phyloP scores from a whole-genome alignment of 2,329 filamentous ascomycete species.

The Sphaerulina vaccinii region DNA sequence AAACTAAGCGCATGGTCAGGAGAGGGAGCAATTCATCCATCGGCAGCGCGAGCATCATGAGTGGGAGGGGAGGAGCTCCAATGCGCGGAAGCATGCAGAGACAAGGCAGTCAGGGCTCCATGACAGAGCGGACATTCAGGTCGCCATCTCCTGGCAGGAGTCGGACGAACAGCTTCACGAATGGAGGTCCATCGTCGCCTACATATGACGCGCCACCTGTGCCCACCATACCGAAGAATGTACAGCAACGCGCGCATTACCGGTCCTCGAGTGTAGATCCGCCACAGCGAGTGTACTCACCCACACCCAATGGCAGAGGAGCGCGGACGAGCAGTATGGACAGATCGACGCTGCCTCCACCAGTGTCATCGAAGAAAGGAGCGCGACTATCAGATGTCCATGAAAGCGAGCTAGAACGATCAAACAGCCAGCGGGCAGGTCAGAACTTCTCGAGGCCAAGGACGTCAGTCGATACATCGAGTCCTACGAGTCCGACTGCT shows the following conservation, averaged over 20 bases:
- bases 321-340: slow-evolving; percentile 36
- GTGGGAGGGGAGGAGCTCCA: slow-evolving; percentile 30
- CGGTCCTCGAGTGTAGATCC: slow-evolving; percentile 53
- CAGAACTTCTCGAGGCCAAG: slow-evolving; percentile 59
- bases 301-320: slow-evolving; percentile 36
- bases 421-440: slow-evolving; percentile 41
- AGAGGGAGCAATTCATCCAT: slow-evolving; percentile 72
- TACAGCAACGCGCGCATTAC: slow-evolving; percentile 34
- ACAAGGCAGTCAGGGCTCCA: slow-evolving; percentile 71
- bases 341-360: slow-evolving; percentile 24
- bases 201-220: slow-evolving; percentile 63
- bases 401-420: slow-evolving; percentile 41
- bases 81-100: slow-evolving; percentile 56
- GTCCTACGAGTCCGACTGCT: slow-evolving; percentile 21
- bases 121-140: slow-evolving; percentile 86
- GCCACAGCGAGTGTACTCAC: slow-evolving; percentile 49
- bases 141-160: slow-evolving; percentile 61
- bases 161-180: slow-evolving; percentile 36
- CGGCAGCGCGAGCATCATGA: slow-evolving; percentile 46
- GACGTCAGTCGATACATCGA: slow-evolving; percentile 42
- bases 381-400: slow-evolving; percentile 44
- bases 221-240: slow-evolving; percentile 59
- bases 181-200: slow-evolving; percentile 28
- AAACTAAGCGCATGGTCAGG: slow-evolving; percentile 81
- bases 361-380: slow-evolving; percentile 20